Evolutionary conservation across 257 asterid genomes (phyloP), one percentile per base, ranked within the genome.

Genomic region (Scutellaria barbata): DNA sequence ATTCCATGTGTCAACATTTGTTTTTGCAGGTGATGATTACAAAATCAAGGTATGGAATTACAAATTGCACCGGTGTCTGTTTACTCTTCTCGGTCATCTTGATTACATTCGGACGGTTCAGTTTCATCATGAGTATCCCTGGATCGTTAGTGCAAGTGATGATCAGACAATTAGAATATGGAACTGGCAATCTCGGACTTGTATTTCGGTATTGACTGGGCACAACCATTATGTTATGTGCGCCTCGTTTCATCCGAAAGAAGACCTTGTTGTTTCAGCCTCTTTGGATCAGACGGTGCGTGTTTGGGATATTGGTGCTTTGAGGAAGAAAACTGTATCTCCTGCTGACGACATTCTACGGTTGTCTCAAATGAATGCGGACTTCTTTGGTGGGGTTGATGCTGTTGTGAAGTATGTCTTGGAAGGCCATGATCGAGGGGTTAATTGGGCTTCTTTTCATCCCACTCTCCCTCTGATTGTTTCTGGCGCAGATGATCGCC

Each of bases 401-500:
- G 99, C 97, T 72, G 99, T 95, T 62, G 99, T 95, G 69, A 95
- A 95, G 81, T 95, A 95, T 83, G 98, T 95, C 41, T 73, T 95
- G 84, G 99, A 95, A 79, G 99, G 99, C 64, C 99, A 95, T 72
- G 98, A 92, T 56, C 85, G 98, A 77, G 98, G 99, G 35, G 99
- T 95, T 64, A 95, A 92, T 79, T 95, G 98, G 98, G 98, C 96
- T 74, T 92, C 99, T 9, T 95, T 95, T 72, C 98, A 95, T 78
- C 97, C 98, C 3, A 94, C 96, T n/a, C 94, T 94, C 47, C 99
- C 99, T 68, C 76, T 92, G 67, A 94, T 94, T 77, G 99, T 92
- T 70, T 95, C 99, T 80, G 98, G 98, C 10, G 99, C 99, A 4
- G 99, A 95, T 79, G 99, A 95, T 72, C 98, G 99, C 51, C 97